These are phyloP conservation scores for Xerocomellus dryophilus DNA, from an alignment of 768 basidiomycete genomes.

Conservation along the genomic window DNA sequence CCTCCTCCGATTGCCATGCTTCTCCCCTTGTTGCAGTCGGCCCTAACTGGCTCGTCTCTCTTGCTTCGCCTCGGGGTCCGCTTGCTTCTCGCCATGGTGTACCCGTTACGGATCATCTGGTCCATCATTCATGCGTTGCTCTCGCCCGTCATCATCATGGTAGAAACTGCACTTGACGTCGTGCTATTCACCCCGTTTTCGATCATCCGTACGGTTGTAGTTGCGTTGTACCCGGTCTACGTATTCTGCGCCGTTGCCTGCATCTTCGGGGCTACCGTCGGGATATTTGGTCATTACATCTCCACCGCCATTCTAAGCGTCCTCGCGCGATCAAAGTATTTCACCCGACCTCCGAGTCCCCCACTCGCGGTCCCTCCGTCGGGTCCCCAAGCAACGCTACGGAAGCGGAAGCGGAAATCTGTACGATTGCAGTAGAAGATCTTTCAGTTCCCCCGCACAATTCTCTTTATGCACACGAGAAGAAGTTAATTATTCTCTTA, in stretches of 20 bases:
- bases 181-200: constrained; percentile 47
- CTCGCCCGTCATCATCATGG: constrained; percentile 45
- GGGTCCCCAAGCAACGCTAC: constrained; percentile 12
- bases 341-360: constrained; percentile 3
- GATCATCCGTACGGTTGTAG: constrained; percentile 36
- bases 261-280: constrained; percentile 47
- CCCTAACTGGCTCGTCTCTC: constrained; percentile 8
- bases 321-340: constrained; percentile 15
- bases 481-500: neutral
- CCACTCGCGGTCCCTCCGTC: neutral
- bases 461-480: neutral
- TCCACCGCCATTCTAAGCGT: constrained; percentile 9
- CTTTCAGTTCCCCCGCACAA: neutral
- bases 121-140: constrained; percentile 39
- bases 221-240: constrained; percentile 53
- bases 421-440: constrained; percentile 22
- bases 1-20: constrained; percentile 26
- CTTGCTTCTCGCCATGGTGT: constrained; percentile 9
- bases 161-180: constrained; percentile 39
- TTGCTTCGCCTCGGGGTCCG: constrained; percentile 14
- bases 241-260: constrained; percentile 56
- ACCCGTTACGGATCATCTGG: constrained; percentile 26
- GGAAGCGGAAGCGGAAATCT: constrained; percentile 24
- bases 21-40: constrained; percentile 18
- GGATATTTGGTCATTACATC: constrained; percentile 35